These are phyloP conservation scores for Lentinula sp. DNA, from an alignment of 768 basidiomycete species.

Conservation along the genomic window DNA sequence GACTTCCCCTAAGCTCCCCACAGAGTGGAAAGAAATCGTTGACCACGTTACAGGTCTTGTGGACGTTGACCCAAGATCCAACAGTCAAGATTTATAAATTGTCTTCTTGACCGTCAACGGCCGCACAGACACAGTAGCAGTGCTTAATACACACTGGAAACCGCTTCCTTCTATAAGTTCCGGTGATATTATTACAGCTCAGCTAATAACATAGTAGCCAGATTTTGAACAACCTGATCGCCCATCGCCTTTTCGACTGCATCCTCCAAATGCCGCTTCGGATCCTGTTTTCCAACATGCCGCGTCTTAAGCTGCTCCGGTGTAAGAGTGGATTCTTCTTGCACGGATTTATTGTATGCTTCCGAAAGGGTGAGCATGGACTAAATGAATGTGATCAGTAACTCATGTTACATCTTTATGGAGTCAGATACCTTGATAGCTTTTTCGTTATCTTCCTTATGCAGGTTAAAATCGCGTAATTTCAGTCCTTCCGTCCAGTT, in stretches of 20 bases:
- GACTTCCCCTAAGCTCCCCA: no score
- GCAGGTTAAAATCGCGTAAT: conserved; percentile 81
- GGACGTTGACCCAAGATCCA: not conserved
- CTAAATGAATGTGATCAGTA: conserved; percentile 32
- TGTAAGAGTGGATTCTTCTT: conserved; percentile 95
- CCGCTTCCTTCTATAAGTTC: not conserved
- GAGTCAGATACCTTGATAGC: conserved; percentile 73
- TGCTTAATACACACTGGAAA: no score
- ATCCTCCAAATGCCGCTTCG: conserved; percentile 96
- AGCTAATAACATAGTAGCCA: conserved; percentile 91
- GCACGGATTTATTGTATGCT: conserved; percentile 96
- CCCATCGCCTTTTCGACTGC: conserved; percentile 98
- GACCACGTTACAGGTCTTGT: not conserved
- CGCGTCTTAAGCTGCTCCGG: conserved; percentile 93
- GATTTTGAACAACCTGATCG: conserved; percentile 91
- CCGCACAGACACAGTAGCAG: not conserved
- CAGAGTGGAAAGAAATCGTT: not conserved
- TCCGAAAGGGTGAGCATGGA: conserved; percentile 90
- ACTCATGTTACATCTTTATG: conserved; percentile 8
- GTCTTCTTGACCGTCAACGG: not conserved
- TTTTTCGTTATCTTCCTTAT: conserved; percentile 86
- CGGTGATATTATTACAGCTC: conserved; percentile 52
- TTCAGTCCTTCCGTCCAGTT: conserved; percentile 99
- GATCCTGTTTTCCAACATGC: conserved; percentile 96
- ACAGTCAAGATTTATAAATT: not conserved